Evolutionary conservation across 2,329 filamentous ascomycete genomes (phyloP).

Genomic region (Talaromyces sp.): DNA sequence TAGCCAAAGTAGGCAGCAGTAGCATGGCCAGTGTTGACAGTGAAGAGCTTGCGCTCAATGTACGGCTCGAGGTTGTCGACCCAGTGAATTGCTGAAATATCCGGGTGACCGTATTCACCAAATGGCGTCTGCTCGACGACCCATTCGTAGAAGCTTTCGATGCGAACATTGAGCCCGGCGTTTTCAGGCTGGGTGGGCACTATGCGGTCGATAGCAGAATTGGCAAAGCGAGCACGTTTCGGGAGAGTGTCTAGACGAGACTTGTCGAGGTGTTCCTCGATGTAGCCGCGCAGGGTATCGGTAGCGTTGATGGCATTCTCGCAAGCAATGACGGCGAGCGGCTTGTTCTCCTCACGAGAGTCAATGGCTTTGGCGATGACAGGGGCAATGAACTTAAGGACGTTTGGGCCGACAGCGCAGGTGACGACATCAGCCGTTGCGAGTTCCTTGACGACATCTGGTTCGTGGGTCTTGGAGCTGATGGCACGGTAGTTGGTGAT

Average conservation of each 20-base stretch:
- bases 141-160: conserved; percentile 99
- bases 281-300: conserved; percentile 75
- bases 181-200: conserved; percentile 81
- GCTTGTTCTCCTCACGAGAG: conserved; percentile 59
- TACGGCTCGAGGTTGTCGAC: conserved; percentile 87
- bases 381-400: conserved; percentile 93
- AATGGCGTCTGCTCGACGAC: conserved; percentile 88
- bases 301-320: conserved; percentile 97
- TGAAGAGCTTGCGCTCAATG: conserved; percentile 99
- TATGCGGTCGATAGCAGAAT: conserved; percentile 97
- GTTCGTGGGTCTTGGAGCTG: conserved; percentile 84
- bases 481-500: conserved; percentile 96
- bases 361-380: conserved; percentile 93
- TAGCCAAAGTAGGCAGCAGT: conserved; percentile 95
- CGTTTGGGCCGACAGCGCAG: conserved; percentile 92
- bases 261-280: conserved; percentile 69
- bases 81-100: conserved; percentile 86
- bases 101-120: conserved; percentile 61
- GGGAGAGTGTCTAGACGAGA: conserved; percentile 63
- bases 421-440: conserved; percentile 84
- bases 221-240: conserved; percentile 81
- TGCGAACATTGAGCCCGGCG: conserved; percentile 81
- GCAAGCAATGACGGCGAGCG: conserved; percentile 89
- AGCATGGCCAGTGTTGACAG: conserved; percentile 96
- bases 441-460: conserved; percentile 77